Percentiles rank a stretch among this genome's conserved stretches.
Evolutionary conservation across 129 eudicot species (phyloP).

Genomic region (Tanacetum coccineum): DNA sequence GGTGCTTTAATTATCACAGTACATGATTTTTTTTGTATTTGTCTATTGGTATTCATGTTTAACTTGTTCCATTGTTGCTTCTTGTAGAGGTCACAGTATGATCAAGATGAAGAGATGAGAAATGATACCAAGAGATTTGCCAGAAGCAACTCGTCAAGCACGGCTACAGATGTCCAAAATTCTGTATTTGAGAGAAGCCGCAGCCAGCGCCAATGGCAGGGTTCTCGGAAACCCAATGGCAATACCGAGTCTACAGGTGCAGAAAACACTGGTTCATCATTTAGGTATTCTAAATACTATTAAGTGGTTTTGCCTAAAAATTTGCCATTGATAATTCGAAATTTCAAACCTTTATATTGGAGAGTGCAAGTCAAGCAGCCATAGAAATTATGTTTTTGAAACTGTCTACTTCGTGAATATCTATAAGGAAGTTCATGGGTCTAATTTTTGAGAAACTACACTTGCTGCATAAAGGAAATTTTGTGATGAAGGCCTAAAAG

Average conservation of each 20-base stretch:
- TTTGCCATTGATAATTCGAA: background rate
- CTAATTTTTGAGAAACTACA: too few species aligned
- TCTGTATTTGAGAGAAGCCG: constrained; percentile 42
- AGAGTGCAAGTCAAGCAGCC: constrained; percentile 16
- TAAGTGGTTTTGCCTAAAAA: constrained; percentile 10
- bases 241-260: constrained; percentile 44
- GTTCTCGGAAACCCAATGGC: constrained; percentile 41
- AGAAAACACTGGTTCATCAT: constrained; percentile 35
- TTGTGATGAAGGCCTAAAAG: too few species aligned
- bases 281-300: constrained; percentile 22
- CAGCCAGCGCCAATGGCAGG: constrained; percentile 53
- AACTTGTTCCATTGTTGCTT: constrained; percentile 21
- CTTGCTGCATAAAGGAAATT: too few species aligned
- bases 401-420: constrained; percentile 2
- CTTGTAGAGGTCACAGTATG: constrained; percentile 67
- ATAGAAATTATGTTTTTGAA: constrained; percentile 1
- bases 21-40: background rate
- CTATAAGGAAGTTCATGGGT: constrained; percentile 14
- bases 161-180: constrained; percentile 42
- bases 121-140: constrained; percentile 39
- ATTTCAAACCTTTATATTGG: constrained; percentile 7
- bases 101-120: constrained; percentile 73
- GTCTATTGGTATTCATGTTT: background rate
- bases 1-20: too few species aligned
- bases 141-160: constrained; percentile 43